Conservation (phyloP, 306 rosid genomes). For the Phaseolus lunatus region DNA sequence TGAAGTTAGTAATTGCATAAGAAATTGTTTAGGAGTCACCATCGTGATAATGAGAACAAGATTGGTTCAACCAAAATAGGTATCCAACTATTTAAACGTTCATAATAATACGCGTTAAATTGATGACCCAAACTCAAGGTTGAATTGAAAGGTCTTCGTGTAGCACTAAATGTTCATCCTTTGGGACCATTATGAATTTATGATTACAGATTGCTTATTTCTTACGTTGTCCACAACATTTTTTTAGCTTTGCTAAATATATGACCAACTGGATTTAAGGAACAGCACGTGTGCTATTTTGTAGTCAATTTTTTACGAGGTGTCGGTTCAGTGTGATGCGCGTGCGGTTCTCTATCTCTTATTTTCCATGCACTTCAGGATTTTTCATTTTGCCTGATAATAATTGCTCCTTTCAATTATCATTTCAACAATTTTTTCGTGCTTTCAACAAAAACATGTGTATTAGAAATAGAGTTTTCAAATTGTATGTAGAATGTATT, state of each 20-base stretch:
- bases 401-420: too few relatives aligned
- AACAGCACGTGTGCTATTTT: constrained; percentile 32
- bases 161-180: constrained; percentile 31
- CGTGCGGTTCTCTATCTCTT: not conserved
- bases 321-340: not conserved
- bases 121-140: constrained; percentile 18
- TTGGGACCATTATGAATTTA: constrained; percentile 41
- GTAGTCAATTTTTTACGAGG: not conserved
- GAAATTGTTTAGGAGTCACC: constrained; percentile 22
- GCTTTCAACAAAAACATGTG: too few relatives aligned
- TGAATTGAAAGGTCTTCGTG: constrained; percentile 43
- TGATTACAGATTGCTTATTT: constrained; percentile 34
- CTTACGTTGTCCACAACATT: constrained; percentile 31
- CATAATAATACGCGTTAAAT: constrained; percentile 33
- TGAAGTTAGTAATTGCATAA: constrained; percentile 3
- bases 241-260: not conserved
- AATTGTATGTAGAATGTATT: too few relatives aligned
- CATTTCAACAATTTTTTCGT: too few relatives aligned
- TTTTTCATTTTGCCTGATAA: too few relatives aligned
- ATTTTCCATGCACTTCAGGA: not conserved
- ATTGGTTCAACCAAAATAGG: constrained; percentile 39
- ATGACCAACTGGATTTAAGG: constrained; percentile 22
- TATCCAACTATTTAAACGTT: constrained; percentile 7
- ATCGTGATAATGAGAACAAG: constrained; percentile 36
- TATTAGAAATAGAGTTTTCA: too few relatives aligned